phyloP scores from a whole-genome alignment of 2,329 filamentous ascomycete species.

The Chlorencoelia australis region DNA sequence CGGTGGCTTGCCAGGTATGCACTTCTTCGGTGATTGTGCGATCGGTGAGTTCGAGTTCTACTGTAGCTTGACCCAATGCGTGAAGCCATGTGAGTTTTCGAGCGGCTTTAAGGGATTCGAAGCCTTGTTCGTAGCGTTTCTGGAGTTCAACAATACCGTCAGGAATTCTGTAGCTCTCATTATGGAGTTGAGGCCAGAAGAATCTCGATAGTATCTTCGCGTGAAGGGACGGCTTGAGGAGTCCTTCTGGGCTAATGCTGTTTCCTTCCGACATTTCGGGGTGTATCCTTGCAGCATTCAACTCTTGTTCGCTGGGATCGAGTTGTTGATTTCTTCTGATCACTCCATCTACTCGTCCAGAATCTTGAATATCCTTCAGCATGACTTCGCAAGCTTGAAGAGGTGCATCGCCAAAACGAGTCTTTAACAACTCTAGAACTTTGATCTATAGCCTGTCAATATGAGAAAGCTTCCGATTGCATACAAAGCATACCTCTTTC shows the following conservation, averaged over 20 bases:
- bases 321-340: conserved; percentile 46
- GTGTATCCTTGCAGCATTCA: conserved; percentile 14
- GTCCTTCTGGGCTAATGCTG: conserved; percentile 19
- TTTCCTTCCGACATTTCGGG: conserved; percentile 23
- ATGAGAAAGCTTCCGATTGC: too few species aligned
- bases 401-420: conserved; percentile 74
- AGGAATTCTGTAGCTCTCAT: conserved; percentile 59
- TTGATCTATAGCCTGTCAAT: conserved; percentile 41
- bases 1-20: conserved; percentile 75
- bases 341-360: conserved; percentile 58
- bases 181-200: conserved; percentile 80
- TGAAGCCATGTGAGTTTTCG: conserved; percentile 86
- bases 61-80: conserved; percentile 66
- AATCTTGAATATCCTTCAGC: conserved; percentile 87
- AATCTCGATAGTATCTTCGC: conserved; percentile 83
- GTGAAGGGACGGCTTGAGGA: conserved; percentile 41
- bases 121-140: conserved; percentile 61
- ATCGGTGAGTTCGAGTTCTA: conserved; percentile 77
- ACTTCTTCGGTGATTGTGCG: conserved; percentile 63
- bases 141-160: conserved; percentile 49
- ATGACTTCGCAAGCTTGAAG: conserved; percentile 95
- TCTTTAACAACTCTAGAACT: conserved; percentile 78
- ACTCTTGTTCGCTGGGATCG: conserved; percentile 23
- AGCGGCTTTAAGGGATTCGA: conserved; percentile 69
- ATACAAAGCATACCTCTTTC: conserved; percentile 43